These are phyloP conservation scores for Ganoderma boninense DNA, from an alignment of 1,284 basidiomycete species.

Conservation along the genomic window DNA sequence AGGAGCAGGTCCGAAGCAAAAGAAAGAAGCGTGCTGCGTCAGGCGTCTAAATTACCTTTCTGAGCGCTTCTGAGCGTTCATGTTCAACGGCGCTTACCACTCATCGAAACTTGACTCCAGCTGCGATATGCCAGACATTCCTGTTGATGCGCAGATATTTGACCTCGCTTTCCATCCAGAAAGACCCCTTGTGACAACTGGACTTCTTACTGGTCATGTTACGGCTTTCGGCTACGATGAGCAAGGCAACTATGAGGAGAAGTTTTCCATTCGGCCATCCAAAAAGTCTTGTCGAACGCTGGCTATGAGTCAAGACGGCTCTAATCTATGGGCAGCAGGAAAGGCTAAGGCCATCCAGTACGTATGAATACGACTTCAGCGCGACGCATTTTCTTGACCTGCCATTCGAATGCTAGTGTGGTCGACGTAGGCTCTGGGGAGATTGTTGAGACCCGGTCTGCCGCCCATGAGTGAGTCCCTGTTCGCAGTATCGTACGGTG, in stretches of 20 bases:
- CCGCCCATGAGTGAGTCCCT: conserved; percentile 58
- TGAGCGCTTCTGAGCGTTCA: too few species aligned
- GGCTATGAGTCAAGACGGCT: conserved; percentile 70
- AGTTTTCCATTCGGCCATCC: conserved; percentile 69
- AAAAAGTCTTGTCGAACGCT: conserved; percentile 83
- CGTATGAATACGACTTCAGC: conserved; percentile 41
- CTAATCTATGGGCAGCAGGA: conserved; percentile 79
- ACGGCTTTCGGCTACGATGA: conserved; percentile 82
- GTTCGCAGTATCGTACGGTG: neutral
- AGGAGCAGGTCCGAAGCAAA: too few species aligned
- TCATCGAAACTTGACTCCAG: too few species aligned
- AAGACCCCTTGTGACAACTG: conserved; percentile 74
- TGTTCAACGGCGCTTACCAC: too few species aligned
- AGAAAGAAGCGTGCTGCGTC: too few species aligned
- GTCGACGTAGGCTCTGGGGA: conserved; percentile 76
- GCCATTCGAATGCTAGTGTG: conserved; percentile 50
- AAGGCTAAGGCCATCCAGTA: conserved; percentile 86
- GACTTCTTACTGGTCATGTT: conserved; percentile 84
- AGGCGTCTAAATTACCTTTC: neutral
- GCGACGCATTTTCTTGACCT: neutral
- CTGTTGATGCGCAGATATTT: conserved; percentile 83
- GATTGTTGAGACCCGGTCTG: conserved; percentile 65
- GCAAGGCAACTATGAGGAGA: conserved; percentile 60
- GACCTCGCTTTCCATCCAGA: conserved; percentile 89
- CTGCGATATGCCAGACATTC: conserved; percentile 56